phyloP scores from a whole-genome alignment of 345 rosid genomes.

The Conringia planisiliqua region DNA sequence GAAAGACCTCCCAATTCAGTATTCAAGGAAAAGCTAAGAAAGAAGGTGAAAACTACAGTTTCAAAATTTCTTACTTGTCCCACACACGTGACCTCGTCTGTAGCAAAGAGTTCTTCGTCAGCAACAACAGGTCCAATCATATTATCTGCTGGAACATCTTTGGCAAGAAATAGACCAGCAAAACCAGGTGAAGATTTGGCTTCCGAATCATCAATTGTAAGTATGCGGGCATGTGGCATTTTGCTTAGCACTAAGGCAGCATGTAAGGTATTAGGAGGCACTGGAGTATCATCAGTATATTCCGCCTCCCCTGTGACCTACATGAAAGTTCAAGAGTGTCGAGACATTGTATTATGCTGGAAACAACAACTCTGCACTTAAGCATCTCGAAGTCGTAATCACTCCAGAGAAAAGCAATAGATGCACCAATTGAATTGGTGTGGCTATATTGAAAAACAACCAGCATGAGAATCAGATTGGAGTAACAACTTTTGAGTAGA shows the following conservation, averaged over 20 bases:
- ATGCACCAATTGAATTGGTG: too few species aligned
- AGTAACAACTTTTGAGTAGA: background rate
- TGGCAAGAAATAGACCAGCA: conserved; percentile 69
- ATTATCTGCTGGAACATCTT: conserved; percentile 78
- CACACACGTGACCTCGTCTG: conserved; percentile 83
- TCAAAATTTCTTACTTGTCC: conserved; percentile 62
- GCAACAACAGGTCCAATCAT: conserved; percentile 62
- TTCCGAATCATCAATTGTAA: conserved; percentile 62
- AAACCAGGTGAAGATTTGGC: conserved; percentile 78
- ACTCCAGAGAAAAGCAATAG: too few species aligned
- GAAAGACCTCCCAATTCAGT: too few species aligned
- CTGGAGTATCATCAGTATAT: conserved; percentile 74
- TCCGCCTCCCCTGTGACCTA: conserved; percentile 70
- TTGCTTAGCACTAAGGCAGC: conserved; percentile 84
- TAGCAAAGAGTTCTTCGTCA: conserved; percentile 90
- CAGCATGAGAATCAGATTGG: background rate
- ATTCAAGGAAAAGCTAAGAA: background rate
- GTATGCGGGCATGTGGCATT: conserved; percentile 81
- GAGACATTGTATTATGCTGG: background rate
- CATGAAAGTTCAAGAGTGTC: background rate
- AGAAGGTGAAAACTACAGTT: background rate
- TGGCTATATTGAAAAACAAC: background rate
- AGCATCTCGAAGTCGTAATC: too few species aligned
- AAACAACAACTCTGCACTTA: background rate
- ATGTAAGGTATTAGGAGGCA: conserved; percentile 78